Conservation (phyloP, 768 basidiomycete species). For the Mycena vulgaris region DNA sequence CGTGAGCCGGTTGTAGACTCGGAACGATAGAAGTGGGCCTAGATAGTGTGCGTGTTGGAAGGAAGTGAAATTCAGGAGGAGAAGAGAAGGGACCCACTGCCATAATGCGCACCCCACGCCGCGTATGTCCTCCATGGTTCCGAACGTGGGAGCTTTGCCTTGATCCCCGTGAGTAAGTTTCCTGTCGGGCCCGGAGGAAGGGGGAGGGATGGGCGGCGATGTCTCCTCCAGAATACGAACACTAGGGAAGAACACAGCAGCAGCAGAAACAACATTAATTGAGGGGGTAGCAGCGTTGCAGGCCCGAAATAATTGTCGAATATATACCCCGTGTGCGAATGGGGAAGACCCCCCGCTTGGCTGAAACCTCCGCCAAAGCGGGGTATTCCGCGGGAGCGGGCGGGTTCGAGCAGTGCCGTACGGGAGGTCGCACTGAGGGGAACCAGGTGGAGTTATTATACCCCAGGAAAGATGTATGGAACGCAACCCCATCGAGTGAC, state of each 20-base stretch:
- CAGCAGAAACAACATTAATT: background rate
- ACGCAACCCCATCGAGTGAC: too few species aligned
- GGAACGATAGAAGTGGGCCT: constrained; percentile 66
- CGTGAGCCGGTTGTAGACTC: constrained; percentile 59
- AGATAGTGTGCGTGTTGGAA: background rate
- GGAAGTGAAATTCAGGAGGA: too few species aligned
- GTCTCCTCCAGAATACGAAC: background rate
- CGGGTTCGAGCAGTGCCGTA: too few species aligned
- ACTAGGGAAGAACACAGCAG: background rate
- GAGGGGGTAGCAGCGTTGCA: background rate
- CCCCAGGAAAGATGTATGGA: too few species aligned
- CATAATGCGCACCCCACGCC: constrained; percentile 42
- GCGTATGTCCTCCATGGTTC: constrained; percentile 50
- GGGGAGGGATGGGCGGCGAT: constrained; percentile 17
- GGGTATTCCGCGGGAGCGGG: too few species aligned
- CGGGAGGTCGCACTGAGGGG: too few species aligned
- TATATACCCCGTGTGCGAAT: background rate
- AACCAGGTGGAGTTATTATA: too few species aligned
- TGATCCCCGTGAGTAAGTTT: constrained; percentile 42
- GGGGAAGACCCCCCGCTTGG: background rate
- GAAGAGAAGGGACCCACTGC: constrained; percentile 31
- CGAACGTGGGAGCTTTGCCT: constrained; percentile 36
- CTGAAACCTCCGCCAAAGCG: too few species aligned
- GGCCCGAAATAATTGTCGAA: background rate
- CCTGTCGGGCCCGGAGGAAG: constrained; percentile 49